Evolutionary conservation across 768 basidiomycete species (phyloP).

Genomic region (Tylopilus sp.): DNA sequence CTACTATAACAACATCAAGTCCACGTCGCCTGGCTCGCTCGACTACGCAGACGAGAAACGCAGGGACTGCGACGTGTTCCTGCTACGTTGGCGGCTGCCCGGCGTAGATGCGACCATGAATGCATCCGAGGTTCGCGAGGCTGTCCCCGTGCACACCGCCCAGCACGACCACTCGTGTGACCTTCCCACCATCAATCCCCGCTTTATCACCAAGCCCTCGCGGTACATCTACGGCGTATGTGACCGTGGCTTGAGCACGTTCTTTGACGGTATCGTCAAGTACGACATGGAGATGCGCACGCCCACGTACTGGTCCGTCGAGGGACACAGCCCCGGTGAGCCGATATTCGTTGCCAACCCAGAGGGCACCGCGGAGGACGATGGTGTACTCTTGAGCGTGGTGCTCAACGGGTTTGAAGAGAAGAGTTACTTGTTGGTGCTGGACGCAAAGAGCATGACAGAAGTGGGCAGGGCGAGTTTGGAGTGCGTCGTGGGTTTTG

Average conservation of each 20-base stretch:
- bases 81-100: slow-evolving; percentile 32
- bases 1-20: slow-evolving; percentile 30
- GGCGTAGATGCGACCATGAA: slow-evolving; percentile 20
- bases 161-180: slow-evolving; percentile 32
- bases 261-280: slow-evolving; percentile 36
- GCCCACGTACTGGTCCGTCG: slow-evolving; percentile 26
- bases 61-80: slow-evolving; percentile 16
- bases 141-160: slow-evolving; percentile 19
- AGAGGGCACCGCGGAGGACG: slow-evolving; percentile 30
- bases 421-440: slow-evolving; percentile 35
- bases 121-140: slow-evolving; percentile 13
- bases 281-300: slow-evolving; percentile 29
- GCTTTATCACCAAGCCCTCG: slow-evolving; percentile 29
- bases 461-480: slow-evolving; percentile 38
- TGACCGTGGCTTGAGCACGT: slow-evolving; percentile 28
- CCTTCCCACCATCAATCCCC: slow-evolving; percentile 35
- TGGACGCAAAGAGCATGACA: slow-evolving; percentile 35
- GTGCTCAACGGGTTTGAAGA: slow-evolving; percentile 32
- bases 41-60: slow-evolving; percentile 23
- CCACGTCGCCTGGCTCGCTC: slow-evolving; percentile 23
- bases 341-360: slow-evolving; percentile 37
- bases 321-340: slow-evolving; percentile 34
- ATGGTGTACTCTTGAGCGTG: slow-evolving; percentile 37
- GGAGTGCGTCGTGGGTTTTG: slow-evolving; percentile 31
- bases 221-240: slow-evolving; percentile 33